phyloP scores from a whole-genome alignment of 495 filamentous ascomycete genomes.

The Penicillium waksmanii region DNA sequence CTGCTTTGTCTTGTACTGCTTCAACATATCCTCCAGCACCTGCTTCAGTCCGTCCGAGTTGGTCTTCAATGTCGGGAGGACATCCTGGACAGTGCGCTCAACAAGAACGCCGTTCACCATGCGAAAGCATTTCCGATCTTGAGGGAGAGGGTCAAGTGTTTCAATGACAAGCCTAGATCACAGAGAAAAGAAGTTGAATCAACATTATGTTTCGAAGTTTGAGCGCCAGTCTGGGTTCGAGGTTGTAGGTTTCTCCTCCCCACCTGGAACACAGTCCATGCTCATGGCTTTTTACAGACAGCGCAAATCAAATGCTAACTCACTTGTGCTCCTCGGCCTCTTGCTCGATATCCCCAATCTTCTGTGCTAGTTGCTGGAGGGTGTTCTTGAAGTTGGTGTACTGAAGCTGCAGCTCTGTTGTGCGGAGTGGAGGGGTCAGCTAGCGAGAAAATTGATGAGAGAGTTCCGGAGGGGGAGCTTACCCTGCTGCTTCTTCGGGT shows the following conservation, averaged over 20 bases:
- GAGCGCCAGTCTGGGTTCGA: neutral
- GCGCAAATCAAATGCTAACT: constrained; percentile 32
- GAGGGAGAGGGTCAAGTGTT: constrained; percentile 80
- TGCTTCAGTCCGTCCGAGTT: constrained; percentile 94
- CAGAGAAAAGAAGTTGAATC: constrained; percentile 16
- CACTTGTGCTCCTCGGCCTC: constrained; percentile 98
- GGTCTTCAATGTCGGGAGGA: constrained; percentile 87
- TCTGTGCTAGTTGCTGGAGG: constrained; percentile 89
- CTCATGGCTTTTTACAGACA: neutral
- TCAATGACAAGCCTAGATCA: constrained; percentile 85
- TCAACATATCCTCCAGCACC: constrained; percentile 92
- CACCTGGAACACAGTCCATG: neutral
- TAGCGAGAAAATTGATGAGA: constrained; percentile 1
- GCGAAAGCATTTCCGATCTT: constrained; percentile 94
- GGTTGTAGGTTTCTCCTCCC: neutral
- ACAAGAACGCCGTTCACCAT: constrained; percentile 97
- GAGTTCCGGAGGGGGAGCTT: constrained; percentile 19
- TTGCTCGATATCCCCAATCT: constrained; percentile 96
- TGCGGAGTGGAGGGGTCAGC: constrained; percentile 23
- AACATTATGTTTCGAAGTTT: neutral
- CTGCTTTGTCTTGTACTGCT: constrained; percentile 96
- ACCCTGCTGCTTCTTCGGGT: constrained; percentile 86
- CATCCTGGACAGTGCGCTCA: constrained; percentile 90
- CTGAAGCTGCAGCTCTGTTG: constrained; percentile 84
- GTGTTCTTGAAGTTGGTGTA: constrained; percentile 96